phyloP scores from a whole-genome alignment of 2,329 filamentous ascomycete species.

The Xylaria multiplex region DNA sequence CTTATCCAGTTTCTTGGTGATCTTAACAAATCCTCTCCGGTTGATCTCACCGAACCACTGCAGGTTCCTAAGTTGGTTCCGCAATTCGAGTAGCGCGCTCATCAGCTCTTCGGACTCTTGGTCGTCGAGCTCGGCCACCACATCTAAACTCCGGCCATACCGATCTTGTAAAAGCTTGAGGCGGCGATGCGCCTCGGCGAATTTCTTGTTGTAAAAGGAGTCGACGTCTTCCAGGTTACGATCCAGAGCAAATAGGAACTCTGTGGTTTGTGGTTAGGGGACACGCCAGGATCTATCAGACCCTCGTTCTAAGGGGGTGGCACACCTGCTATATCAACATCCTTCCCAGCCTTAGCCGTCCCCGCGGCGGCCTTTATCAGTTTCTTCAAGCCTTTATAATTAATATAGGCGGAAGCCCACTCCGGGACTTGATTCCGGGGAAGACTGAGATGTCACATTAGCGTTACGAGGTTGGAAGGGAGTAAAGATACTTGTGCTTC shows the following conservation, averaged over 20 bases:
- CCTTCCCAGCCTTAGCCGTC: constrained; percentile 72
- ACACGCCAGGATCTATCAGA: constrained; percentile 49
- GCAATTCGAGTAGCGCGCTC: constrained; percentile 87
- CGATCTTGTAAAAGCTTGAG: constrained; percentile 87
- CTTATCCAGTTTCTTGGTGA: constrained; percentile 98
- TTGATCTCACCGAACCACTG: constrained; percentile 99
- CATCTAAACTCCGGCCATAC: constrained; percentile 79
- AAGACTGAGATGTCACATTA: constrained; percentile 60
- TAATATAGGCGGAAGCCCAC: constrained; percentile 85
- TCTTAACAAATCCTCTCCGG: constrained; percentile 93
- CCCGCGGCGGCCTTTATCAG: constrained; percentile 84
- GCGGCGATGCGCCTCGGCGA: constrained; percentile 82
- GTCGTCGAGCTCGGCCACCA: constrained; percentile 78
- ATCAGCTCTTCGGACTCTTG: constrained; percentile 93
- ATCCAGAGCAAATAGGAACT: constrained; percentile 96
- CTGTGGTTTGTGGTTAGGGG: constrained; percentile 63
- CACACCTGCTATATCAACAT: constrained; percentile 91
- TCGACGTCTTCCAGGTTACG: constrained; percentile 98
- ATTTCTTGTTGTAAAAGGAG: constrained; percentile 96
- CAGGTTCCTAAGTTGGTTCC: constrained; percentile 86
- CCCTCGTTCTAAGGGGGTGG: constrained; percentile 48
- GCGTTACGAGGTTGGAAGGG: constrained; percentile 24
- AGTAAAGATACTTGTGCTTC: not conserved
- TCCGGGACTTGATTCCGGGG: constrained; percentile 86
- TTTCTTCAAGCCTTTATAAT: constrained; percentile 94